Base-by-base conservation (phyloP, 352 stramenopile genomes). In the Globisporangium abappressorium region DNA sequence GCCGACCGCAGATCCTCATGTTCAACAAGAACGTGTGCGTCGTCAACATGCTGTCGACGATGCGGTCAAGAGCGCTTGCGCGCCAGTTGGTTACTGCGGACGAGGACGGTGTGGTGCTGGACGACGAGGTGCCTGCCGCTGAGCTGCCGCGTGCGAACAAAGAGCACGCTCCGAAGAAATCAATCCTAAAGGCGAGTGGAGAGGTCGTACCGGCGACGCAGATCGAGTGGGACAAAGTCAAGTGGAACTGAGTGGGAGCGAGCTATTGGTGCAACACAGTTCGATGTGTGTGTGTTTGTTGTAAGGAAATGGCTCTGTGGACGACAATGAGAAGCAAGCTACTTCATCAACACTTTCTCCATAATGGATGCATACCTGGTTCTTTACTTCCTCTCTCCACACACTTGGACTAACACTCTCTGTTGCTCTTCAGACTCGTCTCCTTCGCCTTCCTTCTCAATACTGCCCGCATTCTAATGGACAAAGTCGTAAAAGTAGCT, bases 401-500 rank as follows among this genome's bases (percentile, higher is more conserved):
- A 6, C 9, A 46, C 38, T 26, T 26, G 24, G 24, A 46, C 38
- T 18, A 46, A 46, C 1, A 15, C 3, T 47, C 15, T 47, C 9
- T 11, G 34, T 11, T 41, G 34, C 20, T 47, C 41, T 18, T 18
- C 15, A 8, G 41, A 47, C 41, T 15, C 12, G 14, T 26, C 24
- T 26, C 24, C 24, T 4, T n/a, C 41, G 41, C 14, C 5, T 20
- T 15, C 14, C 14, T 47, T 26, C 24, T 18, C 38, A 46, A 15
- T 46, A 41, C 34, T 7, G 34, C 34, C 34, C 34, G 24, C 73
- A 46, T 15, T 26, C 73, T 97, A 92, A 57, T 91, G 70, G 28
- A 96, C 85, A 74, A 90, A 91, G 77, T 94, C 87, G 80, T 95
- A 94, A 66, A 97, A 92, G 75, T 94, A 90, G 73, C 87, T 80